Evolutionary conservation across 768 basidiomycete species (phyloP).

Genomic region (Suillus subalutaceus): DNA sequence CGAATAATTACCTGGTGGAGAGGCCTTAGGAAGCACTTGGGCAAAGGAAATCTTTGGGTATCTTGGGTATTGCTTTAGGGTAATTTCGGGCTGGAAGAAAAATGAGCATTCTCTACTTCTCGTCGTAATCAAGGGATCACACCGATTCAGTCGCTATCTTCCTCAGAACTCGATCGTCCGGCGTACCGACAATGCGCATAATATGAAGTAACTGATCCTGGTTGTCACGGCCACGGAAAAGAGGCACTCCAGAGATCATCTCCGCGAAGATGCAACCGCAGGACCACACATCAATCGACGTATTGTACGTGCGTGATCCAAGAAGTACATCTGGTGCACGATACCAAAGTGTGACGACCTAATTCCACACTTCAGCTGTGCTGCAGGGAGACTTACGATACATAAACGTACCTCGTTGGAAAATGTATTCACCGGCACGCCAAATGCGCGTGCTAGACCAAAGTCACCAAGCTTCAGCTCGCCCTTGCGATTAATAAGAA

Average conservation of each 20-base stretch:
- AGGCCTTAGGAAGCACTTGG: conserved; percentile 84
- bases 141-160: conserved; percentile 93
- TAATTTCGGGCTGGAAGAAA: conserved; percentile 70
- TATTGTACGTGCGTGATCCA: conserved; percentile 96
- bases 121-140: conserved; percentile 27
- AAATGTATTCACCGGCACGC: conserved; percentile 98
- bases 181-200: conserved; percentile 96
- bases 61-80: conserved; percentile 81
- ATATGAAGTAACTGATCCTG: conserved; percentile 98
- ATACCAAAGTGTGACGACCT: conserved; percentile 99
- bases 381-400: background rate
- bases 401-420: conserved; percentile 77
- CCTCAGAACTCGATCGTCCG: conserved; percentile 82
- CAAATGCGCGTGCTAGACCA: conserved; percentile 95
- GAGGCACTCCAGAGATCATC: conserved; percentile 97
- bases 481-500: conserved; percentile 95
- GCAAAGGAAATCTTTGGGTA: conserved; percentile 84
- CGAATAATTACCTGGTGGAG: conserved; percentile 65
- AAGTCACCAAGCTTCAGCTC: conserved; percentile 98
- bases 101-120: conserved; percentile 13
- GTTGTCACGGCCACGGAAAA: conserved; percentile 96
- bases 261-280: conserved; percentile 99
- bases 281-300: conserved; percentile 98
- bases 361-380: conserved; percentile 13
- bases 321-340: conserved; percentile 97